Evolutionary conservation across 768 basidiomycete species (phyloP).

Genomic region (Guyanaporus albipodus): DNA sequence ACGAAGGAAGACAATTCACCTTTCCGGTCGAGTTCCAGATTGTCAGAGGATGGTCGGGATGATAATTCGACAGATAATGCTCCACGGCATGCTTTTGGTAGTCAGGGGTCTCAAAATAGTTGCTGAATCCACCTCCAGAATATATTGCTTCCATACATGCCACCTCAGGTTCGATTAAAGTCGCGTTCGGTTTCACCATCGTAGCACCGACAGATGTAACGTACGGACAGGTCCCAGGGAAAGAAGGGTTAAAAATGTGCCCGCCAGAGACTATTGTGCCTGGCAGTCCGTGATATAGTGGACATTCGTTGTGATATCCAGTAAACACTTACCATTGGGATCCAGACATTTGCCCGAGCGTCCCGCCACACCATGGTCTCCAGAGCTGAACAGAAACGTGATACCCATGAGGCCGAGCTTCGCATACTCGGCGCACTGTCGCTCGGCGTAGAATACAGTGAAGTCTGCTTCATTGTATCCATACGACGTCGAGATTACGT

Average conservation of each 20-base stretch:
- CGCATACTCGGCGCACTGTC: conserved; percentile 45
- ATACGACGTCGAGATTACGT: conserved; percentile 43
- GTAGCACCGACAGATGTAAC: conserved; percentile 50
- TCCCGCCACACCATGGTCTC: conserved; percentile 46
- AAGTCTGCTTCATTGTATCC: conserved; percentile 34
- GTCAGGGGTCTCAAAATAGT: conserved; percentile 38
- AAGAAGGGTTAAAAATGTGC: conserved; percentile 48
- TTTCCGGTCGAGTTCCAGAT: conserved; percentile 30
- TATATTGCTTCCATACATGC: conserved; percentile 45
- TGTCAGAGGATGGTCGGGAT: conserved; percentile 20
- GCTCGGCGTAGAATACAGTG: conserved; percentile 33
- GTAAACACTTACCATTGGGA: conserved; percentile 6
- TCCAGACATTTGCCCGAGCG: too few relatives aligned
- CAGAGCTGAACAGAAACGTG: conserved; percentile 43
- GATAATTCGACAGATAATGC: conserved; percentile 29
- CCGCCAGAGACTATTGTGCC: conserved; percentile 35
- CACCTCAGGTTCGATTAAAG: conserved; percentile 46
- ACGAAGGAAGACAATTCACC: conserved; percentile 5
- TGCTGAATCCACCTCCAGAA: conserved; percentile 39
- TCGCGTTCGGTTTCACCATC: conserved; percentile 38
- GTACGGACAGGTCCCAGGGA: conserved; percentile 47
- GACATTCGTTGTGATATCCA: too few relatives aligned
- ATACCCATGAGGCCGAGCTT: conserved; percentile 41
- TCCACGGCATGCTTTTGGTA: conserved; percentile 38
- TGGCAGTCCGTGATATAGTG: too few relatives aligned